Evolutionary conservation across 2,329 filamentous ascomycete genomes (phyloP), one percentile per base, ranked within the genome.

Genomic region (Botrytis elliptica): DNA sequence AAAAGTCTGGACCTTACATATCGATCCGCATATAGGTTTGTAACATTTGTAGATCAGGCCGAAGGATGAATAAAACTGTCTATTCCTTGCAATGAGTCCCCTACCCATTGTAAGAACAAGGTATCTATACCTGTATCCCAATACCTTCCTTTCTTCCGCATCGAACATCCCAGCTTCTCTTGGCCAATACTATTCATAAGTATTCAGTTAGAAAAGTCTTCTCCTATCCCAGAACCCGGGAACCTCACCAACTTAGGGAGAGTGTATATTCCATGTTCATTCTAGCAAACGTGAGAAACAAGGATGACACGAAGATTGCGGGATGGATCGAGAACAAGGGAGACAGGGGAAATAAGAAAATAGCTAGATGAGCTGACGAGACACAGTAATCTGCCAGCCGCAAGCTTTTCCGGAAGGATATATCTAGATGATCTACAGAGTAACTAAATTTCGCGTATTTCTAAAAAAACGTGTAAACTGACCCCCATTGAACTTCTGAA

Each of bases 1-100:
- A 38, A 22, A 9, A 72, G 49, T 67, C n/a, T 67, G 62, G 46
- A 67, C 62, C 44, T 72, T 72, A 69, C 29, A 67, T 65, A 72
- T 71, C n/a, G 60, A 44, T 63, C 70, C 36, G 60, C 70, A 67
- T 67, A 66, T 67, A 63, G 36, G 8, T 70, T 16, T 70, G 55
- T 67, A 67, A 44, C 62, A 67, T 29, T 57, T 40, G 38, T n/a
- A 36, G 62, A 59, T 67, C 70, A 40, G 38, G n/a, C 36, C 59
- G 36, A 33, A 52, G 44, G 36, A 36, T 36, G 60, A 44, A 44
- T 14, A 40, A 25, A 71, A 33, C 57, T 29, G 63, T 25, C 36
- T 40, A 40, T 22, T 52, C 64, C 65, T 49, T 68, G 66, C 6
- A 33, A 38, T 25, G 18, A 69, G 6, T 69, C 40, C 36, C 25